Percentiles rank a stretch among this genome's conserved stretches.
Conservation (phyloP, 495 filamentous ascomycete genomes). For the Penicillium nucicola region DNA sequence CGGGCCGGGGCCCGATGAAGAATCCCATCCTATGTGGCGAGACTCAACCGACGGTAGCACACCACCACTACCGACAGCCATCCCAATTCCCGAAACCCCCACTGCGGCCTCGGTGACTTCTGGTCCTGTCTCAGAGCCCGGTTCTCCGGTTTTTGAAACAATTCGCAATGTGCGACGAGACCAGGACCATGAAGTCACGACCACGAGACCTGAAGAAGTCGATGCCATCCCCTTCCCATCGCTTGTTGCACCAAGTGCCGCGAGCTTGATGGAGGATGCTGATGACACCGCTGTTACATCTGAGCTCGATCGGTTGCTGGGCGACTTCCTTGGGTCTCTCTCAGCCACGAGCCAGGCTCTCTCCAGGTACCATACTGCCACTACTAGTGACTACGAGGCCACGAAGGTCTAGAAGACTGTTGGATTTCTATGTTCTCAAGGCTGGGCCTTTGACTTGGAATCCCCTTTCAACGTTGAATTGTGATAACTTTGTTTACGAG, state of each 20-base stretch:
- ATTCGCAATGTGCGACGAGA: constrained; percentile 22
- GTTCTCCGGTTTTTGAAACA: constrained; percentile 28
- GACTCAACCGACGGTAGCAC: constrained; percentile 2
- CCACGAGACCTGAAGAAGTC: neutral
- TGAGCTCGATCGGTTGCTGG: constrained; percentile 39
- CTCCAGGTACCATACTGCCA: constrained; percentile 13
- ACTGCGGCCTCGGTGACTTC: constrained; percentile 4
- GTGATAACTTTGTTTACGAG: too few relatives aligned
- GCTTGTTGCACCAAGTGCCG: constrained; percentile 30
- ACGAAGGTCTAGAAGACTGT: constrained; percentile 7
- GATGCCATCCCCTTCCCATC: constrained; percentile 29
- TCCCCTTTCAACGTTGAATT: too few relatives aligned
- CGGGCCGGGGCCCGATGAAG: constrained; percentile 43
- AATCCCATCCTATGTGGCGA: constrained; percentile 17
- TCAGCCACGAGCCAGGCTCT: constrained; percentile 34
- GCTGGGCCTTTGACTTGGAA: too few relatives aligned
- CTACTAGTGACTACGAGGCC: neutral
- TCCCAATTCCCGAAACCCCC: constrained; percentile 10
- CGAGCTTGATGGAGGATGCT: constrained; percentile 33
- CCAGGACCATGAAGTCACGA: neutral
- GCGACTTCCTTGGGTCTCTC: constrained; percentile 37
- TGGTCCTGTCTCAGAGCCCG: constrained; percentile 19
- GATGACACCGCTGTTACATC: constrained; percentile 28
- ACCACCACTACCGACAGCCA: constrained; percentile 12
- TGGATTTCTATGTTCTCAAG: neutral